These are phyloP conservation scores for Spiraea crenata DNA, from an alignment of 331 rosid species.

Conservation along the genomic window DNA sequence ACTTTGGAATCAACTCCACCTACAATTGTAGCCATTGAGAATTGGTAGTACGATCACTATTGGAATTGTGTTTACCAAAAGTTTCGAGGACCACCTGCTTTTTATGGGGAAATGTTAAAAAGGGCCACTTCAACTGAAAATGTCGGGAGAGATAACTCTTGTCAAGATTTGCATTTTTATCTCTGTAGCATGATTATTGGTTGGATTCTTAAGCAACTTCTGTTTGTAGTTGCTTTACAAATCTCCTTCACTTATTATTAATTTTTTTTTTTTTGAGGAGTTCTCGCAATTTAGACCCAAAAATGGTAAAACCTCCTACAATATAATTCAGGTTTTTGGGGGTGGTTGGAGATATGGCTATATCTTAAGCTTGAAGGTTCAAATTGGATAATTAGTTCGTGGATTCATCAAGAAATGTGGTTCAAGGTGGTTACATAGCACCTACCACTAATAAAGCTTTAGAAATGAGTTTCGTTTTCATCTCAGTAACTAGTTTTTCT, in stretches of 20 bases:
- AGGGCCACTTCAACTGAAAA: slow-evolving; percentile 25
- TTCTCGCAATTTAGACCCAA: neutral
- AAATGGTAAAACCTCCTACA: neutral
- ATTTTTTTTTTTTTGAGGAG: too few relatives aligned
- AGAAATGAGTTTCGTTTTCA: neutral
- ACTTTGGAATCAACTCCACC: slow-evolving; percentile 4
- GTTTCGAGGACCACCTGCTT: slow-evolving; percentile 38
- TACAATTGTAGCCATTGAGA: slow-evolving; percentile 19
- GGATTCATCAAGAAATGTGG: slow-evolving; percentile 36
- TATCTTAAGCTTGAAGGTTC: slow-evolving; percentile 44
- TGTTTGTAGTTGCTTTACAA: neutral
- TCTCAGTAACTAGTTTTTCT: neutral
- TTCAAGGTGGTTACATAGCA: slow-evolving; percentile 46
- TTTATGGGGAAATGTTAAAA: slow-evolving; percentile 26
- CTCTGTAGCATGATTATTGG: neutral
- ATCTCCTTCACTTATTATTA: too few relatives aligned
- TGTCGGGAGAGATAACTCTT: slow-evolving; percentile 21
- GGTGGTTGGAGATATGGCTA: slow-evolving; percentile 12
- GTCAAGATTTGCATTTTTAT: neutral
- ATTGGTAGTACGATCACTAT: slow-evolving; percentile 25
- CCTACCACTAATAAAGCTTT: slow-evolving; percentile 27
- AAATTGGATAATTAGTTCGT: slow-evolving; percentile 27
- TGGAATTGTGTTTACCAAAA: slow-evolving; percentile 26
- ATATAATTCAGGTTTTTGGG: neutral
- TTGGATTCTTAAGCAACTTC: neutral